Evolutionary conservation across 257 asterid species (phyloP), one percentile per base, ranked within the genome.

Genomic region (Ajuga chamaepitys): DNA sequence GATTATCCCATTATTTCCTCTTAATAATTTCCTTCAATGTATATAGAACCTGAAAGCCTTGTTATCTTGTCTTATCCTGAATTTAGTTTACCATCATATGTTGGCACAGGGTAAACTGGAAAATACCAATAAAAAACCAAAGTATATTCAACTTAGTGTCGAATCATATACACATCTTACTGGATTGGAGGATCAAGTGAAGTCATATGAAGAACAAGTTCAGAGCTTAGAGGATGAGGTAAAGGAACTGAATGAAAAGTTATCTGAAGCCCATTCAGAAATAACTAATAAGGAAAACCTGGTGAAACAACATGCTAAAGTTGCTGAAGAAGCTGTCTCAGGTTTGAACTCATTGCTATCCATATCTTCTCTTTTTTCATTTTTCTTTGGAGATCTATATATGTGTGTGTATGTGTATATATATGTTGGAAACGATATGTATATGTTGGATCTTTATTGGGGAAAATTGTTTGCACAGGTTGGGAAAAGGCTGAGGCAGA

Each of bases 401-500:
- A n/a, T n/a, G n/a, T 18, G 48, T 62, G 16, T 1, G 60, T 45
- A 17, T n/a, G n/a, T n/a, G n/a, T 18, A 55, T 62, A 21, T 45
- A 17, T n/a, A n/a, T n/a, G n/a, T 18, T 46, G 53, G 45, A 38
- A n/a, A n/a, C n/a, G n/a, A 55, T 62, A 21, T 1, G 60, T 45
- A 17, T n/a, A n/a, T n/a, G n/a, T 18, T 46, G 53, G 45, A 38
- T 41, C 62, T 75, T 50, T 38, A 65, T 38, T 32, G 28, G 30
- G 38, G 10, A 45, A 60, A 34, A 57, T n/a, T 70, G 13, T 61
- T 38, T 83, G 80, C 28, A 41, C 89, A 94, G 99, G 99, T 65
- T 94, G 99, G 99, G 99, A 90, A 68, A 94, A 88, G 68, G 99
- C 99, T 1, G 97, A 94, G 67, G 82, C 95, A 5, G 99, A 94